Conservation (phyloP, 202 grass and related monocot genomes). For the Panicum hallii region DNA sequence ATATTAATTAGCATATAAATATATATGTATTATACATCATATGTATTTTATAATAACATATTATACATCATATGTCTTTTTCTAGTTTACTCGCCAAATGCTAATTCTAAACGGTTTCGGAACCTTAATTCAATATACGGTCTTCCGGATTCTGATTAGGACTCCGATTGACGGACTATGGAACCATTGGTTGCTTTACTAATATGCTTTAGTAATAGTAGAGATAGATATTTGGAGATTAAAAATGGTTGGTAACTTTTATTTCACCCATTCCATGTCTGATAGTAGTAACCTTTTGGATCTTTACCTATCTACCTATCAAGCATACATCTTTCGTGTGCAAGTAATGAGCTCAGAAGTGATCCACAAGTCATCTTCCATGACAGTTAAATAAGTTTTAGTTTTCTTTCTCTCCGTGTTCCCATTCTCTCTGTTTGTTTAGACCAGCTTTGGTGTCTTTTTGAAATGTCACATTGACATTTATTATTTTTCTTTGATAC, state of each 20-base stretch:
- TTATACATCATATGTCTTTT: too few species aligned
- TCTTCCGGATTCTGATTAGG: too few species aligned
- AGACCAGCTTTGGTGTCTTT: neutral
- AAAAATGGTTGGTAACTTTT: neutral
- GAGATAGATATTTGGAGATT: neutral
- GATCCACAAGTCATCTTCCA: neutral
- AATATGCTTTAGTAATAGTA: too few species aligned
- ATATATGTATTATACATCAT: too few species aligned
- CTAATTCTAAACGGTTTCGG: too few species aligned
- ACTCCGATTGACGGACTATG: too few species aligned
- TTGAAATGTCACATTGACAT: constrained; percentile 7
- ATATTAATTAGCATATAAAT: too few species aligned
- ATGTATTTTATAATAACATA: too few species aligned
- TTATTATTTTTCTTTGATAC: neutral
- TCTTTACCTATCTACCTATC: neutral
- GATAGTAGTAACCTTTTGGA: neutral
- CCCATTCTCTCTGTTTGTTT: neutral
- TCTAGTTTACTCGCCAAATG: too few species aligned
- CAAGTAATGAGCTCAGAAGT: neutral
- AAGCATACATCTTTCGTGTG: neutral
- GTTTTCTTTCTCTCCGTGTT: neutral
- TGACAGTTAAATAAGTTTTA: neutral
- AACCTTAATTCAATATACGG: too few species aligned
- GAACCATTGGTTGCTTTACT: too few species aligned
- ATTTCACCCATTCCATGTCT: neutral